Conservation (phyloP, 495 filamentous ascomycete genomes). For the Alectoria sarmentosa region DNA sequence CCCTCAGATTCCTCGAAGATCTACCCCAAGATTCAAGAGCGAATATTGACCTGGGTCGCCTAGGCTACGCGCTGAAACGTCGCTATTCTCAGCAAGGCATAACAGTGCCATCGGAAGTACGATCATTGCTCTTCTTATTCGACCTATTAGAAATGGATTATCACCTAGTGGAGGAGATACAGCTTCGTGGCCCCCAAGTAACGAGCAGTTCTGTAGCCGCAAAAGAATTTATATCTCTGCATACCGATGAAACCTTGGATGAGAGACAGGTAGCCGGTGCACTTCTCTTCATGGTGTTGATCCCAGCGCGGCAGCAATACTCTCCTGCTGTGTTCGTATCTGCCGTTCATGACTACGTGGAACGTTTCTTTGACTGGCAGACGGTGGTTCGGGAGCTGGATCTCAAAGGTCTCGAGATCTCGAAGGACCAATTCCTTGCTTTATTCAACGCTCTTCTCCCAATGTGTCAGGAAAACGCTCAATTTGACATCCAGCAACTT, state of each 20-base stretch:
- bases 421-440: conserved; percentile 68
- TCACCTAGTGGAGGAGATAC: conserved; percentile 67
- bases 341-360: conserved; percentile 48
- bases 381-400: conserved; percentile 78
- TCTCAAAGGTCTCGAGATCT: conserved; percentile 65
- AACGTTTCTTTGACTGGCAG: conserved; percentile 67
- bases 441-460: conserved; percentile 70
- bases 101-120: conserved; percentile 61
- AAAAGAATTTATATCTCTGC: conserved; percentile 57
- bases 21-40: conserved; percentile 70
- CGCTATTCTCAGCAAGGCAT: conserved; percentile 58
- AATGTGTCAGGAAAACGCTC: conserved; percentile 53
- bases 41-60: conserved; percentile 60
- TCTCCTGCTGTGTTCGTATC: conserved; percentile 66
- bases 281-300: conserved; percentile 74
- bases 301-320: conserved; percentile 57
- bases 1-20: conserved; percentile 75
- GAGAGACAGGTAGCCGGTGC: conserved; percentile 78
- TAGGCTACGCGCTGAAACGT: conserved; percentile 57
- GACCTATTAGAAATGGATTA: conserved; percentile 59
- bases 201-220: conserved; percentile 48
- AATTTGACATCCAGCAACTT: conserved; percentile 69
- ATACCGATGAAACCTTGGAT: conserved; percentile 58
- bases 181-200: conserved; percentile 58
- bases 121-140: conserved; percentile 65